phyloP scores from a whole-genome alignment of 2,329 filamentous ascomycete genomes.

The Lizonia empirigonia region DNA sequence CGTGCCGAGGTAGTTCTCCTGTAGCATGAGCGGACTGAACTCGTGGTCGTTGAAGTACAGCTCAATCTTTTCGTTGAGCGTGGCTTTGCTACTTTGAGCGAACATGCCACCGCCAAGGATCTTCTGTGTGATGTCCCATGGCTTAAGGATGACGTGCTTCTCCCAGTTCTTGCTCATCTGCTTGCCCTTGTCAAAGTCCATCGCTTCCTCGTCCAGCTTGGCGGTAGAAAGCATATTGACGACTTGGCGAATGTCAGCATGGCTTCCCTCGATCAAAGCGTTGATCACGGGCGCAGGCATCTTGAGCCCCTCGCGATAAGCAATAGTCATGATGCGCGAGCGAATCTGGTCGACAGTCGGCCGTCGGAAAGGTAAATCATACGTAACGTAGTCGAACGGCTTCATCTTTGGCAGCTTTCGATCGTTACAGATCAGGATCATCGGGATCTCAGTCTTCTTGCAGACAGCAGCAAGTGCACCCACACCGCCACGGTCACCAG shows the following conservation, averaged over 20 bases:
- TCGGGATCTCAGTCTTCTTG: slow-evolving; percentile 91
- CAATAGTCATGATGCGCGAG: slow-evolving; percentile 92
- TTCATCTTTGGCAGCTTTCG: slow-evolving; percentile 95
- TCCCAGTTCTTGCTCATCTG: slow-evolving; percentile 98
- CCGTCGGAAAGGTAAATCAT: slow-evolving; percentile 83
- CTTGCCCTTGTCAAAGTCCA: slow-evolving; percentile 86
- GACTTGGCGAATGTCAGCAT: slow-evolving; percentile 95
- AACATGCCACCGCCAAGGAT: slow-evolving; percentile 90
- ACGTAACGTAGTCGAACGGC: slow-evolving; percentile 87
- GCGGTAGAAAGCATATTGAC: slow-evolving; percentile 98
- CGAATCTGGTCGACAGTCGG: slow-evolving; percentile 91
- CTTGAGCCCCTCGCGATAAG: slow-evolving; percentile 87
- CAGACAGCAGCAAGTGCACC: slow-evolving; percentile 92
- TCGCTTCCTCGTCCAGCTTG: slow-evolving; percentile 80
- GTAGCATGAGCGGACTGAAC: slow-evolving; percentile 95
- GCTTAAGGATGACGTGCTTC: slow-evolving; percentile 94
- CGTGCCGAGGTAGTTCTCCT: slow-evolving; percentile 93
- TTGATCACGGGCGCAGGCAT: slow-evolving; percentile 84
- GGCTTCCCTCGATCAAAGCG: slow-evolving; percentile 91
- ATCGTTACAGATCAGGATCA: slow-evolving; percentile 98
- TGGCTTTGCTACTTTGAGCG: slow-evolving; percentile 78
- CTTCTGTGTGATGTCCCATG: slow-evolving; percentile 96
- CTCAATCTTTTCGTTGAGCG: slow-evolving; percentile 96
- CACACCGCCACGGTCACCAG: slow-evolving; percentile 92
- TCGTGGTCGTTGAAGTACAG: slow-evolving; percentile 99